A percentile compares a stretch with the other conserved stretches of the same genome.
These are phyloP conservation scores for Scytalidium sp. DNA, from an alignment of 2,329 filamentous ascomycete genomes.

Conservation along the genomic window DNA sequence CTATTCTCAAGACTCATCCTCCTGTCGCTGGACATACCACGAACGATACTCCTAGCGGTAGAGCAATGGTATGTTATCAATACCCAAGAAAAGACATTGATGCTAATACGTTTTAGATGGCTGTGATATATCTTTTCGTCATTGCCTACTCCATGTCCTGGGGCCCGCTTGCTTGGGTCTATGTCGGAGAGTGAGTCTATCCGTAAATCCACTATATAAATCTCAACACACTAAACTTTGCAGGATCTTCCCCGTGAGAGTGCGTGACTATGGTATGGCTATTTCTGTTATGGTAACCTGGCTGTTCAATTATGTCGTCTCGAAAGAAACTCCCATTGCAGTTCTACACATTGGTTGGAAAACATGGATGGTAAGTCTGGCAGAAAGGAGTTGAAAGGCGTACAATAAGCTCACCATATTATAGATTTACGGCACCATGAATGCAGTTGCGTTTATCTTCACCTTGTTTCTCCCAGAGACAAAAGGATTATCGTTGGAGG, in stretches of 20 bases:
- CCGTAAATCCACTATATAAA: neutral
- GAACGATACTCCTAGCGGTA: conserved; percentile 2
- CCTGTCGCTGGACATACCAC: conserved; percentile 1
- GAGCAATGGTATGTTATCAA: conserved; percentile 5
- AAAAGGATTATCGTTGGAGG: conserved; percentile 12
- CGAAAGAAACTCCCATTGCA: conserved; percentile 46
- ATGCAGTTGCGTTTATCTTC: conserved; percentile 28
- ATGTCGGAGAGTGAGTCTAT: conserved; percentile 33
- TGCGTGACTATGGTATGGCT: conserved; percentile 45
- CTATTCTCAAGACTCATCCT: conserved; percentile 41
- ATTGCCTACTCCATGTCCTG: conserved; percentile 45
- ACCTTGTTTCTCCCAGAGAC: conserved; percentile 32
- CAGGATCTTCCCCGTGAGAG: conserved; percentile 11
- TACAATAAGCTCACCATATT: no score
- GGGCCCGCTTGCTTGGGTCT: conserved; percentile 50
- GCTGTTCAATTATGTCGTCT: conserved; percentile 49
- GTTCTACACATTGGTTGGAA: conserved; percentile 42
- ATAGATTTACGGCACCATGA: conserved; percentile 12
- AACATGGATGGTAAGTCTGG: conserved; percentile 12
- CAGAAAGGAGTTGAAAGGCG: neutral
- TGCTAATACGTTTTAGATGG: conserved; percentile 7
- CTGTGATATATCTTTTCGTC: conserved; percentile 16
- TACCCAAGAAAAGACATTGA: no score
- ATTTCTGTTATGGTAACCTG: conserved; percentile 47
- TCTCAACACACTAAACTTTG: neutral